A percentile compares a stretch with the other conserved stretches of the same genome.
These are phyloP conservation scores for Hemisphaericaspora subhashii DNA, from an alignment of 1,139 yeast genomes.

Conservation along the genomic window DNA sequence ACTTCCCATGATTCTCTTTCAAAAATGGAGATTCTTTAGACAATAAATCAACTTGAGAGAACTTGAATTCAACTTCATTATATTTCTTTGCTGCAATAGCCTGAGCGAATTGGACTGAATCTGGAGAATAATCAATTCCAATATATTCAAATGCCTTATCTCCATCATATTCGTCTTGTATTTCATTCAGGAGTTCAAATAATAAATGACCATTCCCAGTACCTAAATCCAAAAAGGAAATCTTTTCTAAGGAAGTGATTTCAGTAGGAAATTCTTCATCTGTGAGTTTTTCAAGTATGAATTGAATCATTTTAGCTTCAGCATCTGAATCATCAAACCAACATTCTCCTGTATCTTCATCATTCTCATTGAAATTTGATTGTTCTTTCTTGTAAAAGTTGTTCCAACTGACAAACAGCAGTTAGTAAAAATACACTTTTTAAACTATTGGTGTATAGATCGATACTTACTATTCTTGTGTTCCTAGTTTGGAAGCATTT, in stretches of 20 bases:
- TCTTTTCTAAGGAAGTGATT: slow-evolving; percentile 18
- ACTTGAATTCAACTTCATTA: slow-evolving; percentile 33
- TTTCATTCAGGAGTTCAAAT: slow-evolving; percentile 63
- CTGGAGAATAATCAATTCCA: slow-evolving; percentile 86
- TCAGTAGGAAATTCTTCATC: slow-evolving; percentile 21
- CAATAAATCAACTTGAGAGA: slow-evolving; percentile 50
- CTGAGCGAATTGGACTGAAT: slow-evolving; percentile 72
- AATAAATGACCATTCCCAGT: slow-evolving; percentile 94
- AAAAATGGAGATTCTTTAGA: slow-evolving; percentile 33
- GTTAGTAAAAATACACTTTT: slow-evolving; percentile 4
- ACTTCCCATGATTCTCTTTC: slow-evolving; percentile 34
- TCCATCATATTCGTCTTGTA: slow-evolving; percentile 42
- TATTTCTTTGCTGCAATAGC: slow-evolving; percentile 50
- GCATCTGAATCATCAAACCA: slow-evolving; percentile 97
- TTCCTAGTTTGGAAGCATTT: slow-evolving; percentile 74
- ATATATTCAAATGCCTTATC: slow-evolving; percentile 40
- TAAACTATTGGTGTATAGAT: too few relatives aligned
- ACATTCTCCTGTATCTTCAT: slow-evolving; percentile 87
- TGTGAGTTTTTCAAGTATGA: slow-evolving; percentile 40
- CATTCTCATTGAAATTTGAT: slow-evolving; percentile 65
- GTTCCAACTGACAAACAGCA: slow-evolving; percentile 62
- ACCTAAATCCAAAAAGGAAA: slow-evolving; percentile 74
- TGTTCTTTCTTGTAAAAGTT: slow-evolving; percentile 75
- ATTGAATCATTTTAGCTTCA: slow-evolving; percentile 75
- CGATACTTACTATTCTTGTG: slow-evolving; percentile 64